Percentiles rank a stretch among this genome's conserved stretches.
phyloP scores from a whole-genome alignment of 768 basidiomycete genomes.

The Russula olivacea region DNA sequence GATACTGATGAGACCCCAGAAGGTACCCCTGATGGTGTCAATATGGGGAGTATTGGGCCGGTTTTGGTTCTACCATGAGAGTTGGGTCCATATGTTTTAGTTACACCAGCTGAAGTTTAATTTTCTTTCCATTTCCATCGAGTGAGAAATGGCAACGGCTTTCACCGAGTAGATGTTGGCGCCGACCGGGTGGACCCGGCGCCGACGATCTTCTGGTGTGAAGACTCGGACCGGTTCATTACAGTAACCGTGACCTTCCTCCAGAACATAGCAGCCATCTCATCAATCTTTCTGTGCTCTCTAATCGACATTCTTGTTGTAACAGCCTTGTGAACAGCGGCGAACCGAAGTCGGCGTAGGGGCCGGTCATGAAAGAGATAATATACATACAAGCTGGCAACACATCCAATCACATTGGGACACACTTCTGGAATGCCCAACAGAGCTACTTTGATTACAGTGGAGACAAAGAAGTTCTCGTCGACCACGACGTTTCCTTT shows the following conservation, averaged over 20 bases:
- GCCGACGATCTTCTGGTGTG: no score
- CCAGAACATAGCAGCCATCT: neutral
- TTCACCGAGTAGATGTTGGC: neutral
- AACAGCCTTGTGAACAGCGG: neutral
- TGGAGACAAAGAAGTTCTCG: constrained; percentile 33
- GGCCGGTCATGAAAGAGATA: constrained; percentile 60
- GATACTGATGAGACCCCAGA: constrained; percentile 31
- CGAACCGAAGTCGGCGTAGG: neutral
- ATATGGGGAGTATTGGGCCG: constrained; percentile 6
- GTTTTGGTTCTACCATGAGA: constrained; percentile 21
- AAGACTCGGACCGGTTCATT: no score
- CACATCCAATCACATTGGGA: constrained; percentile 60
- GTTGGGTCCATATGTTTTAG: neutral
- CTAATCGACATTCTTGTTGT: no score
- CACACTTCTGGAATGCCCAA: constrained; percentile 82
- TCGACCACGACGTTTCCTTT: constrained; percentile 59
- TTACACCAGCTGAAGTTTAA: neutral
- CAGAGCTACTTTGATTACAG: constrained; percentile 55
- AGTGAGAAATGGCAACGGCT: no score
- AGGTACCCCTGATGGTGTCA: neutral
- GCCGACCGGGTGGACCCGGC: neutral
- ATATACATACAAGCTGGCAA: constrained; percentile 71
- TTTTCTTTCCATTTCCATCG: neutral
- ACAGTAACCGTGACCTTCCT: no score
- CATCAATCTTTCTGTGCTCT: neutral